Conservation (phyloP, 208 protist species). For the Wallacemonas sp. region DNA sequence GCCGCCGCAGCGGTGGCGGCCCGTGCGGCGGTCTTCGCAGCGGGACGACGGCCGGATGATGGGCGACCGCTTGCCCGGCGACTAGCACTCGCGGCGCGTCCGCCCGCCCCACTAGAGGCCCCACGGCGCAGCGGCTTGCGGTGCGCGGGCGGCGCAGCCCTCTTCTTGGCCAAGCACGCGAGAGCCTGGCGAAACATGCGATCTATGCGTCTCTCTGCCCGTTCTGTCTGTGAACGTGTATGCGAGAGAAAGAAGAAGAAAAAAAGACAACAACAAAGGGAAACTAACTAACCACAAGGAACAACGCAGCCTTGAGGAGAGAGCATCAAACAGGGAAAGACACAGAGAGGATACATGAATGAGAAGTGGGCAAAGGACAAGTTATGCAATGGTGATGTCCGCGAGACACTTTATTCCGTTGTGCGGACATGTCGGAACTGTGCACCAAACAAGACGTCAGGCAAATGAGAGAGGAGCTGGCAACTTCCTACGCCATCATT, state of each 20-base stretch:
- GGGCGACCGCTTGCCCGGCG: not conserved
- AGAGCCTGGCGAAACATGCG: conserved; percentile 15
- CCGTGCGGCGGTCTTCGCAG: not conserved
- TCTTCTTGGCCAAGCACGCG: conserved; percentile 21
- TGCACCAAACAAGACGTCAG: too few species aligned
- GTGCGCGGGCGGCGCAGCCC: conserved; percentile 23
- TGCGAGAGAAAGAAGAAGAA: not conserved
- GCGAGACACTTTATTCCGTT: too few species aligned
- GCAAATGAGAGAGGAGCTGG: too few species aligned
- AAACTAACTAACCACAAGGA: too few species aligned
- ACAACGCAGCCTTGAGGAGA: too few species aligned
- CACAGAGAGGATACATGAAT: not conserved
- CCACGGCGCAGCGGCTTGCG: conserved; percentile 23
- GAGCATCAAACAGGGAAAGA: too few species aligned
- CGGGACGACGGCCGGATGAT: not conserved
- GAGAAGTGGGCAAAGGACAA: too few species aligned
- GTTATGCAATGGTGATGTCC: too few species aligned
- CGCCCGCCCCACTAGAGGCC: not conserved
- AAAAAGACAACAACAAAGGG: conserved; percentile 17
- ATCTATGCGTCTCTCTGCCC: not conserved
- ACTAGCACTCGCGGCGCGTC: not conserved
- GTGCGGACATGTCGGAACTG: too few species aligned
- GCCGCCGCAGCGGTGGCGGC: not conserved
- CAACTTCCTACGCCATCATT: too few species aligned
- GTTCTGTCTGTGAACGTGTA: not conserved